Conservation (phyloP, 2,329 filamentous ascomycete genomes). For the Fusarium staphyleae region DNA sequence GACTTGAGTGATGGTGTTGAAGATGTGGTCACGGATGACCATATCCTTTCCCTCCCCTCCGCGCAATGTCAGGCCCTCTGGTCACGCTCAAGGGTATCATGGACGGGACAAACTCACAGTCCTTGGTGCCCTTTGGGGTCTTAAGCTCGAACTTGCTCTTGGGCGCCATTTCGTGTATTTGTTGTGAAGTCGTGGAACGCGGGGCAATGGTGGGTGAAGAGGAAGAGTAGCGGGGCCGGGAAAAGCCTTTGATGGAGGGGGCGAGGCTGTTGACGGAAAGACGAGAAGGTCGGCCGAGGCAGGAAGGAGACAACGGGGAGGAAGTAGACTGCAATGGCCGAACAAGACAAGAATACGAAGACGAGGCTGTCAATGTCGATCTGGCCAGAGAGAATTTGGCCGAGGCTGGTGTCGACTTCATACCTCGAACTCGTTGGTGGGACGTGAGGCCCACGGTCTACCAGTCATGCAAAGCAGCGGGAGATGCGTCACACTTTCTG, state of each 20-base stretch:
- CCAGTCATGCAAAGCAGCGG: conserved; percentile 31
- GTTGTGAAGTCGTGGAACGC: conserved; percentile 30
- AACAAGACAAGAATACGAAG: conserved; percentile 12
- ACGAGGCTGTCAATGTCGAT: conserved; percentile 25
- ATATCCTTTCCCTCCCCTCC: conserved; percentile 74
- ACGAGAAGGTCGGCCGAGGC: conserved; percentile 1
- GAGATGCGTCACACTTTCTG: conserved; percentile 30
- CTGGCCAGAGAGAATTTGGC: conserved; percentile 37
- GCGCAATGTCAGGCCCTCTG: conserved; percentile 19
- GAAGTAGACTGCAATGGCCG: conserved; percentile 12
- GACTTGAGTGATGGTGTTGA: conserved; percentile 75
- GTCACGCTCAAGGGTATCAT: neutral
- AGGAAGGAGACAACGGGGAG: conserved; percentile 9
- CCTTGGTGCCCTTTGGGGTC: conserved; percentile 89
- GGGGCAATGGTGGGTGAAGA: conserved; percentile 32
- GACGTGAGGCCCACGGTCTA: conserved; percentile 27
- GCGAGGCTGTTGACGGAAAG: conserved; percentile 16
- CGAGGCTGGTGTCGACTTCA: conserved; percentile 36
- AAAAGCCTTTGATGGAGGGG: conserved; percentile 36
- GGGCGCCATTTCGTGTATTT: conserved; percentile 40
- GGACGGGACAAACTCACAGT: conserved; percentile 59
- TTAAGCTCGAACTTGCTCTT: conserved; percentile 64
- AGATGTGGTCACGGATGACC: conserved; percentile 82
- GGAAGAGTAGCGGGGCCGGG: conserved; percentile 34
- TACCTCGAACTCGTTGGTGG: conserved; percentile 32